A percentile compares a stretch with the other conserved stretches of the same genome.
Conservation (phyloP, 306 rosid species). For the Quillaja saponaria region DNA sequence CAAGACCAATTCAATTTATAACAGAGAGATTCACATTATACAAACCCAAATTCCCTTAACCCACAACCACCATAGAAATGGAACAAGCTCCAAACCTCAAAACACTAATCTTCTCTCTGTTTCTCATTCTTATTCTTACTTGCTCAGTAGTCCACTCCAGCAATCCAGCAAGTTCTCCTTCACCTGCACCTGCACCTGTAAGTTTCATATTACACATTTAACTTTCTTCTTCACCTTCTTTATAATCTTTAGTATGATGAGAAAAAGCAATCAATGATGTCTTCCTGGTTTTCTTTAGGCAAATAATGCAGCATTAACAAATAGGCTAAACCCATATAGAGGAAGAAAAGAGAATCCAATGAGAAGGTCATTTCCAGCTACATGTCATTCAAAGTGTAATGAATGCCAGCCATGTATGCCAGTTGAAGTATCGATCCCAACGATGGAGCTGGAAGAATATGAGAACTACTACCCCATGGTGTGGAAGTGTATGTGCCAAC, state of each 20-base stretch:
- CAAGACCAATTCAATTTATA: constrained; percentile 8
- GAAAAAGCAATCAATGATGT: too few relatives aligned
- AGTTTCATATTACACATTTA: constrained; percentile 15
- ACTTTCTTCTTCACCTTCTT: neutral
- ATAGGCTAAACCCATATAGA: constrained; percentile 3
- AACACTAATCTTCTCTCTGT: constrained; percentile 16
- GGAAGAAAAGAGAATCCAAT: constrained; percentile 26
- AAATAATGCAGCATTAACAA: constrained; percentile 1
- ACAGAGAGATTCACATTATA: neutral
- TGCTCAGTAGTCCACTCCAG: constrained; percentile 26
- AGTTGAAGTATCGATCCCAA: constrained; percentile 54
- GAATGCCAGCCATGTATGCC: constrained; percentile 61
- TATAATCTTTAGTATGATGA: too few relatives aligned
- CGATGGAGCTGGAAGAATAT: constrained; percentile 39
- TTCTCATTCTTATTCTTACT: constrained; percentile 28
- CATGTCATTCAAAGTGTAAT: constrained; percentile 56
- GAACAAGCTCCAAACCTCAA: constrained; percentile 23
- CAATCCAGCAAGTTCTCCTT: constrained; percentile 31
- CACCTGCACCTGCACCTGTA: constrained; percentile 54
- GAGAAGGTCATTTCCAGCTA: constrained; percentile 51
- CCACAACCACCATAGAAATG: constrained; percentile 15
- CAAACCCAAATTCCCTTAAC: neutral
- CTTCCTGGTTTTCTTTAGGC: constrained; percentile 27
- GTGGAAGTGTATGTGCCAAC: constrained; percentile 67
- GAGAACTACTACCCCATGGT: constrained; percentile 56